Evolutionary conservation across 352 stramenopile species (phyloP), one percentile per base, ranked within the genome.

Genomic region (Phytophthora boehmeriae): DNA sequence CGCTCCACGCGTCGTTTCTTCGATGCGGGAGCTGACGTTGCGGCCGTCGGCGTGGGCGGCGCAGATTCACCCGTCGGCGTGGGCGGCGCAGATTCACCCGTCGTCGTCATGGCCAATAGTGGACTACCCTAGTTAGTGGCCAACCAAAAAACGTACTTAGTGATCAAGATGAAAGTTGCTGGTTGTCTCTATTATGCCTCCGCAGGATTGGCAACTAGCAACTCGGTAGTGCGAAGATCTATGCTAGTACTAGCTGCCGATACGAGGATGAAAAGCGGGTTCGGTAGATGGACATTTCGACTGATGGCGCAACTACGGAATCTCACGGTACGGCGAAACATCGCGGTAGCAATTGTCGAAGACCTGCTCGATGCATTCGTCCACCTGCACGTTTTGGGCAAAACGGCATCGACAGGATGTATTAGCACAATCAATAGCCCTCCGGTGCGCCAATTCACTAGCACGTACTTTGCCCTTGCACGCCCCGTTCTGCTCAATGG

Each of bases 331-430:
- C 43, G 88, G 88, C 2, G 83, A 78, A 56, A 88, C 83, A 59
- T 96, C 88, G 54, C 86, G 76, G 74, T 96, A 96, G 79, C 88
- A 96, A 30, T 75, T 83, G 19, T 92, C 75, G 46, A 95, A 93
- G 11, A 93, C 76, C 59, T 93, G 90, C 56, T 93, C 83, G 23
- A 95, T 76, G 70, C 83, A 92, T 63, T 93, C 86, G 70, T 92
- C 82, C 59, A 89, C 86, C 83, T 95, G 59, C 11, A 20, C 10
- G 10, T 59, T 30, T 8, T 30, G 2, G 34, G 4, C 14, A 39
- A 4, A 4, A 17, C 14, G 34, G 14, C 34, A 39, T 17, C 34
- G 22, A 36, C 45, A 36, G 25, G 17, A 17, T 11, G 13, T 4
- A 13, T 54, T 38, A 27, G 41, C 22, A 39, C 9, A 23, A 22